Evolutionary conservation across 2,329 filamentous ascomycete species (phyloP), one percentile per base, ranked within the genome.

Genomic region (Scleromitrula shiraiana): DNA sequence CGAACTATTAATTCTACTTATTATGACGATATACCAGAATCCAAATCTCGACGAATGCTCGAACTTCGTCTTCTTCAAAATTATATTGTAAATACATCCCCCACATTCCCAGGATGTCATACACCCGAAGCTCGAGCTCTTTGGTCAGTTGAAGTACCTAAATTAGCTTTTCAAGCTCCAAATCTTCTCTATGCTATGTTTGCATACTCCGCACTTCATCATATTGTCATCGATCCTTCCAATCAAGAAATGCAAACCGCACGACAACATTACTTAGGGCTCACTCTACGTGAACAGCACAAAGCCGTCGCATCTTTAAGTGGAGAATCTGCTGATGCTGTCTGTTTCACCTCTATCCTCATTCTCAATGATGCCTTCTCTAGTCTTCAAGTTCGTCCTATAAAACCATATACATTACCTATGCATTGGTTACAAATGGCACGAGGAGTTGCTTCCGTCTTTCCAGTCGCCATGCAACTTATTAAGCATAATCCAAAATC

Each of bases 21-120:
- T 27, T 41, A 39, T 8, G 44, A 47, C 17, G 30, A 51, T 17
- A 17, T 51, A 8, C 53, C 44, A 7, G 51, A 55, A 29, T 40
- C 49, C 20, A 52, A 27, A 43, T 30, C 33, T 22, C 41, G 53
- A 19, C 51, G 53, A 14, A 29, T 52, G 24, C 42, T 55, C 12
- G 53, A 55, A 30, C 52, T 53, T 10, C 40, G 41, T n/a, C 49
- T 55, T 6, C 42, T 53, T n/a, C 50, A 53, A 24, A 51, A 49
- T 7, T 55, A 50, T 24, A 42, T 50, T 23, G 22, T 35, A 19
- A 27, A 50, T 19, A 55, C 51, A 8, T 40, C 41, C 23, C 27
- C 33, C 7, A 52, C 53, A 8, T 41, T 49, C 19, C 26, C 49
- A 5, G 42, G 44, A 19, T 41, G 22, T 12, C 51, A 51, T 19